Conservation (phyloP, 306 rosid genomes). For the Carpinus viminea region DNA sequence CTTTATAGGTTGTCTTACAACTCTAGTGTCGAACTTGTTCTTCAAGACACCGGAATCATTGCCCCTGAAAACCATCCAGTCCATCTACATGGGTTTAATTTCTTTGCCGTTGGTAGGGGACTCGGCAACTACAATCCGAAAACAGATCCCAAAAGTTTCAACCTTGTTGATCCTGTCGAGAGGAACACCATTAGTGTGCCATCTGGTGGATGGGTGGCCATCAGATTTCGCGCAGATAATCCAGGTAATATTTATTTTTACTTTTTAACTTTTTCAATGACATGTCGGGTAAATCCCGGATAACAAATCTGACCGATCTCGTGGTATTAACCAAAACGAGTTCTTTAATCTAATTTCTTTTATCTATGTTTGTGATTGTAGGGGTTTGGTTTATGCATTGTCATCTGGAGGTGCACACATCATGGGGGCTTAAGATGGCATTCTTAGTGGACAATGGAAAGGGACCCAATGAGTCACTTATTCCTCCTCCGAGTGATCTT, state of each 20-base stretch:
- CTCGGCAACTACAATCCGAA: constrained; percentile 61
- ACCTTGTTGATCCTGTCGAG: constrained; percentile 80
- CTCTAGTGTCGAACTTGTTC: constrained; percentile 58
- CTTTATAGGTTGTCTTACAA: constrained; percentile 55
- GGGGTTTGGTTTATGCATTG: constrained; percentile 98
- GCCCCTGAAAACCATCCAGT: constrained; percentile 78
- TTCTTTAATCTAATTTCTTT: background rate
- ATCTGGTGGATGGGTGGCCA: constrained; percentile 87
- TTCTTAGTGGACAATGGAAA: constrained; percentile 91
- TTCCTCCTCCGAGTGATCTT: constrained; percentile 87
- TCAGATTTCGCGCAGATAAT: constrained; percentile 87
- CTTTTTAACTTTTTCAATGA: background rate
- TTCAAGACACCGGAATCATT: constrained; percentile 71
- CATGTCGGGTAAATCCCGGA: too few species aligned
- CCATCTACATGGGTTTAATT: constrained; percentile 89
- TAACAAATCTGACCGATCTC: too few species aligned
- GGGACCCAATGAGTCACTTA: constrained; percentile 66
- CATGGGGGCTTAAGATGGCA: constrained; percentile 98
- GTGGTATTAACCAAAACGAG: too few species aligned
- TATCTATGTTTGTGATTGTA: constrained; percentile 16
- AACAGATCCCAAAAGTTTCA: constrained; percentile 55
- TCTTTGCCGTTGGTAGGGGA: constrained; percentile 68
- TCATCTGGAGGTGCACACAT: constrained; percentile 87
- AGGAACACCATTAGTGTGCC: constrained; percentile 85
- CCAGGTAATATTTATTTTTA: constrained; percentile 53